Percentiles rank a stretch among this genome's conserved stretches.
Evolutionary conservation across 2,329 filamentous ascomycete genomes (phyloP).

Genomic region (Sordariomycetes sp.): DNA sequence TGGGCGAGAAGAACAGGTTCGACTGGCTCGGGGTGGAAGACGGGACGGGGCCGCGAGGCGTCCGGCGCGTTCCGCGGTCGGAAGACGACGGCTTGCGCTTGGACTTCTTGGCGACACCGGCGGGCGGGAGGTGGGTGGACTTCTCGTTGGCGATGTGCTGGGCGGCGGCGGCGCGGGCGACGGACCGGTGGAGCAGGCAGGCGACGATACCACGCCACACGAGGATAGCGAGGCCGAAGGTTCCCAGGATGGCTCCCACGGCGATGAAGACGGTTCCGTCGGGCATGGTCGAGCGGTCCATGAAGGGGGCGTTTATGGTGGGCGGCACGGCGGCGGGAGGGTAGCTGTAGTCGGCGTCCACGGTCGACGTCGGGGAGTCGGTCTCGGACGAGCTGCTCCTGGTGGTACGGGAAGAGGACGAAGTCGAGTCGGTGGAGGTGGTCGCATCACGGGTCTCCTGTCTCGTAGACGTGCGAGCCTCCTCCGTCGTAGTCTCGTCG

Average conservation of each 20-base stretch:
- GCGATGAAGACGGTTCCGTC: conserved; percentile 95
- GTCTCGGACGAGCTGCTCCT: conserved; percentile 9
- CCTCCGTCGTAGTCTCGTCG: background rate
- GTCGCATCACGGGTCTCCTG: background rate
- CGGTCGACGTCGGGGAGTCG: conserved; percentile 5
- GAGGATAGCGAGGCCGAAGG: conserved; percentile 71
- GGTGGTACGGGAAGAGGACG: conserved; percentile 10
- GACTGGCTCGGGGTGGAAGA: conserved; percentile 50
- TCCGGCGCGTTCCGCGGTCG: conserved; percentile 39
- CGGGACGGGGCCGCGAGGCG: conserved; percentile 38
- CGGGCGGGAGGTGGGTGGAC: conserved; percentile 47
- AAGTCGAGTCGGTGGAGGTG: conserved; percentile 10
- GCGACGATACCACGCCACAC: conserved; percentile 82
- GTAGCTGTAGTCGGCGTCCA: conserved; percentile 38
- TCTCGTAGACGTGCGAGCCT: background rate
- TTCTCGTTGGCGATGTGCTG: conserved; percentile 64
- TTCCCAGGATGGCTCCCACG: conserved; percentile 79
- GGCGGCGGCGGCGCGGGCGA: conserved; percentile 72
- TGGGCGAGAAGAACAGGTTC: conserved; percentile 91
- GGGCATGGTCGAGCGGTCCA: conserved; percentile 75
- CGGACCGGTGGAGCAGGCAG: conserved; percentile 84
- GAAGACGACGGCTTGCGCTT: conserved; percentile 45
- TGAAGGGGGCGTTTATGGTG: conserved; percentile 77
- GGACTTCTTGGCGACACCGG: conserved; percentile 55
- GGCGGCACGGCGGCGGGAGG: conserved; percentile 71